Base-by-base conservation (phyloP, 495 filamentous ascomycete species). In the Trichoderma virens region DNA sequence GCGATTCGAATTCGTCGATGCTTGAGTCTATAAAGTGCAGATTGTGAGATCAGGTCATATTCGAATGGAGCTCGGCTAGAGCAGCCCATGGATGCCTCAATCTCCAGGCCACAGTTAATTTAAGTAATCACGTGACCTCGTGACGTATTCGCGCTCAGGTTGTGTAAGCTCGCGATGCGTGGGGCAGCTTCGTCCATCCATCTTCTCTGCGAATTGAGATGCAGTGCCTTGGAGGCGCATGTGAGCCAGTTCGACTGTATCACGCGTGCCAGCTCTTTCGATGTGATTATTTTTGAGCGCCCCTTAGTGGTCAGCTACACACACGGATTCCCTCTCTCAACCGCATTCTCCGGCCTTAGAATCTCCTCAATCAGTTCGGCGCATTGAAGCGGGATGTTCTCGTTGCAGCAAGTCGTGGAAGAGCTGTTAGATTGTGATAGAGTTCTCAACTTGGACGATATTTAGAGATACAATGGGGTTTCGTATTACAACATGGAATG, bases 401-500 rank as follows among this genome's bases (percentile, higher is more conserved):
- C 31, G 38, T 28, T 25, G 7, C 51, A 11, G 51, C 13, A 63
- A 28, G 30, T 13, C 60, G 16, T 47, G 38, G 14, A 45, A 28
- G 38, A 61, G 47, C 25, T 61, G 45, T 62, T 62, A 1, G 20
- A 65, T 62, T 62, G 35, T 65, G 16, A 41, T 63, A 64, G 39
- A 61, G 56, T 56, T 23, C 18, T 3, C 2, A 6, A 35, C 3
- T 25, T 23, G 43, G 6, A 0, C 18, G 23, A 9, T 23, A 5
- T 4, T 47, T n/a, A 0, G 25, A 20, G 30, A n/a, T 61, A 67
- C 59, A 1, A 75, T 73, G 71, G 71, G 65, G 2, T 28, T 75
- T 2, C 70, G 73, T 23, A 72, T 75, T 60, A 75, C 73, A 3
- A 70, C 73, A 18, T 75, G 73, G 73, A 75, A 75, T 67, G 73